Evolutionary conservation across 1,284 basidiomycete genomes (phyloP), one percentile per base, ranked within the genome.

Genomic region (Coniophora puteana): DNA sequence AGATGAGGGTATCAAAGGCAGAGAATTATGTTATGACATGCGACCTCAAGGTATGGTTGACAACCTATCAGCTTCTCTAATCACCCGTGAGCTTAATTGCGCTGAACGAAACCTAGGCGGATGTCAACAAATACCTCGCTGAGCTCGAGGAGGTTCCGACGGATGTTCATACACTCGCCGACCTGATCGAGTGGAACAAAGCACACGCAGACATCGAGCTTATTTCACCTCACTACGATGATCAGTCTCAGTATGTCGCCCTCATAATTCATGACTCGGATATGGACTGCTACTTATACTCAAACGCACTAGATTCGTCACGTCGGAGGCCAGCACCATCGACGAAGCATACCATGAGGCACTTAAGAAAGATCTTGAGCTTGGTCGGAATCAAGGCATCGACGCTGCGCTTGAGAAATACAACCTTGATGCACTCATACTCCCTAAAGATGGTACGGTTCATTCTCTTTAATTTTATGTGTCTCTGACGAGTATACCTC

Each of bases 111-210:
- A 13, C 24, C 37, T 27, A 68, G 67, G 47, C 61, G 11, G 59
- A 63, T 13, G 40, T 71, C 11, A 58, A 65, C 17, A 50, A 49
- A 13, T 68, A 66, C 24, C 55, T 74, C 8, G 32, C 37, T 26
- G 50, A 51, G 21, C 29, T 57, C 24, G 47, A 52, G 10, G 25
- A 61, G 22, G 57, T 58, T n/a, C 54, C 56, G 8, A 55, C 54
- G 2, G 44, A 53, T 5, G 58, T 57, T 26, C 53, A 41, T 29
- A 49, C 20, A 14, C 57, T 74, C 41, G 63, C 61, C 1, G 67
- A 71, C 48, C 30, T 74, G 23, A 71, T 74, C 43, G 51, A 55
- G 7, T 74, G 71, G 53, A 71, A 74, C 42, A 54, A 54, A 12
- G 62, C 61, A 7, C 60, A 74, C 40, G 64, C 66, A 13, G 56